These are phyloP conservation scores for Pestalotiopsis sp. DNA, from an alignment of 2,329 filamentous ascomycete species.

Conservation along the genomic window DNA sequence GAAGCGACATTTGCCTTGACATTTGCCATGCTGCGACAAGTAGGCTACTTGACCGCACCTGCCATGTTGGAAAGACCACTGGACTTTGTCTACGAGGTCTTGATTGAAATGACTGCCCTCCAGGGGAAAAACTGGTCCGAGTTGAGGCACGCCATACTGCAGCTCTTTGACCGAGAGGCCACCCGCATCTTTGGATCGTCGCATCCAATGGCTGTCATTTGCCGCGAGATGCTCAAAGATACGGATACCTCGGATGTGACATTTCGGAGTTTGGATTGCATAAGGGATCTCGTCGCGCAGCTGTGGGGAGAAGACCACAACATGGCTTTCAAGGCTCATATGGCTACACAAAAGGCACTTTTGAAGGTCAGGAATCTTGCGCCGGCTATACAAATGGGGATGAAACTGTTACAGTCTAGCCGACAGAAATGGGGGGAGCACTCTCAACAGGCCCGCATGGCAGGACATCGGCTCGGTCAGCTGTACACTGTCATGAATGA, in stretches of 20 bases:
- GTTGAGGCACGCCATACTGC: not conserved
- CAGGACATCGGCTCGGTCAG: not conserved
- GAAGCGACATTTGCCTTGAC: not conserved
- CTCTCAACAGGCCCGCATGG: constrained; percentile 3
- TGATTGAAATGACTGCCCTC: not conserved
- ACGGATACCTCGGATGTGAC: not conserved
- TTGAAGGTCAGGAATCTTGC: not conserved
- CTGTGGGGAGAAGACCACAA: not conserved
- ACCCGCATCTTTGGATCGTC: not conserved
- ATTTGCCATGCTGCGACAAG: not conserved
- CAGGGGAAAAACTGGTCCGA: not conserved
- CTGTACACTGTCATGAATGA: not conserved
- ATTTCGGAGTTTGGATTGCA: not conserved
- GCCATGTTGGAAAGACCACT: constrained; percentile 2
- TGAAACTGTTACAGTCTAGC: not conserved
- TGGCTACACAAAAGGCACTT: not conserved
- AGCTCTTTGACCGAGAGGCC: constrained; percentile 4
- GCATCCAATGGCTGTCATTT: constrained; percentile 8
- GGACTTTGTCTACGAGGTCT: constrained; percentile 2
- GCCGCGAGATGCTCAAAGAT: constrained; percentile 7
- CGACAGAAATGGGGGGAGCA: constrained; percentile 1
- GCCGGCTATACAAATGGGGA: not conserved
- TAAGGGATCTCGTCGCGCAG: not conserved
- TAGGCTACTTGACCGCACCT: not conserved
- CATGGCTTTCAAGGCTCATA: not conserved